phyloP scores from a whole-genome alignment of 78 protist species.

The Dictyostelium brefeldianum region DNA sequence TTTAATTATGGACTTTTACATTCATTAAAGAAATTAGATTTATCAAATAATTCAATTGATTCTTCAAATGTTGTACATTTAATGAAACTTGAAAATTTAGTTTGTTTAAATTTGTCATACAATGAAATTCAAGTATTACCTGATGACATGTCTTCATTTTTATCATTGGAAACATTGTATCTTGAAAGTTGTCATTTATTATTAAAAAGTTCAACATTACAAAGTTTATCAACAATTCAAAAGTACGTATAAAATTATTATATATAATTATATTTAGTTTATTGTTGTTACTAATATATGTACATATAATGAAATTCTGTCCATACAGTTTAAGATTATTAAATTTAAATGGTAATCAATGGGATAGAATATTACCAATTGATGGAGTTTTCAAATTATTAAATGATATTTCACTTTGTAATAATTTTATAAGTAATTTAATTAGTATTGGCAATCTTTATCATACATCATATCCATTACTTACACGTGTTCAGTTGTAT shows the following conservation, averaged over 20 bases:
- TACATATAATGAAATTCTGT: no score
- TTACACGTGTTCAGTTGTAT: slow-evolving; percentile 59
- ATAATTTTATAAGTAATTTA: slow-evolving; percentile 38
- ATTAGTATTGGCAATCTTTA: slow-evolving; percentile 51
- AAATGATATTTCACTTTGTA: slow-evolving; percentile 45
- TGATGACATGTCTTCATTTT: slow-evolving; percentile 42
- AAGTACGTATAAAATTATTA: background rate
- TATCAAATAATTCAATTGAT: slow-evolving; percentile 55
- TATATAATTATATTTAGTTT: background rate
- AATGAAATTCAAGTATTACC: slow-evolving; percentile 43
- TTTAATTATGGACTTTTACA: slow-evolving; percentile 26
- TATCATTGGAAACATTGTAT: slow-evolving; percentile 19
- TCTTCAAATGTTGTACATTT: slow-evolving; percentile 25
- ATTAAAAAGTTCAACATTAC: slow-evolving; percentile 39
- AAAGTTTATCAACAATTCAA: slow-evolving; percentile 49
- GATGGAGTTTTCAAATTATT: slow-evolving; percentile 55
- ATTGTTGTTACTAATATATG: background rate
- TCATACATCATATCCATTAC: slow-evolving; percentile 66
- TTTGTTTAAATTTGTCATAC: slow-evolving; percentile 53
- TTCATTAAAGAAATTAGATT: slow-evolving; percentile 49
- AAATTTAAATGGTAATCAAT: slow-evolving; percentile 66
- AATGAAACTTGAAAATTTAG: slow-evolving; percentile 43
- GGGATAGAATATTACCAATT: slow-evolving; percentile 75
- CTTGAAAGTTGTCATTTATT: slow-evolving; percentile 27
- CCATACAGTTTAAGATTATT: slow-evolving; percentile 54